Evolutionary conservation across 208 protist species (phyloP).

Genomic region (Strigomonas oncopelti): DNA sequence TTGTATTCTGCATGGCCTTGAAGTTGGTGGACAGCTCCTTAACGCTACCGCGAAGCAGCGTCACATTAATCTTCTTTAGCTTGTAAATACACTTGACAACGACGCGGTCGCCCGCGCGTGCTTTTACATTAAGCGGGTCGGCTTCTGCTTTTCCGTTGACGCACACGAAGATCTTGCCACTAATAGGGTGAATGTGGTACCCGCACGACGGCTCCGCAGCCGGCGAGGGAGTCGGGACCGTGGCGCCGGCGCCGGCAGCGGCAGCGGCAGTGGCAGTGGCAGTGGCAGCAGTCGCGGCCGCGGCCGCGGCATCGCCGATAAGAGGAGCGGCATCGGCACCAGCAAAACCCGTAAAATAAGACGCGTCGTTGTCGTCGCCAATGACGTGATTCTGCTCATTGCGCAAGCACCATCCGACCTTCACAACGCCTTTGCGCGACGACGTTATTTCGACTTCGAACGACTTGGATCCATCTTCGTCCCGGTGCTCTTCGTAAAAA

Average conservation of each 20-base stretch:
- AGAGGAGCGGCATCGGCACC: no score
- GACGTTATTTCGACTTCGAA: constrained; percentile 3
- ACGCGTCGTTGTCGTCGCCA: not conserved
- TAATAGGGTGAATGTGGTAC: constrained; percentile 59
- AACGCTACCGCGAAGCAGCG: constrained; percentile 36
- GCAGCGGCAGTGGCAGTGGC: not conserved
- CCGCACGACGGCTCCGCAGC: constrained; percentile 61
- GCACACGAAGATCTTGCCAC: constrained; percentile 73
- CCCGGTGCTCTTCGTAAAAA: constrained; percentile 56
- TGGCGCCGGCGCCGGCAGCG: not conserved
- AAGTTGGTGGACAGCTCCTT: constrained; percentile 57
- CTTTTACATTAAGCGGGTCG: constrained; percentile 53
- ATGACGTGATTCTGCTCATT: not conserved
- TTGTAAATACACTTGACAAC: constrained; percentile 63
- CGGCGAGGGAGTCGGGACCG: not conserved
- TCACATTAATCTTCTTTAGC: constrained; percentile 52
- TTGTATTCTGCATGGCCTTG: constrained; percentile 36
- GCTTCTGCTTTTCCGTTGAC: constrained; percentile 31
- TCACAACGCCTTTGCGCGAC: constrained; percentile 51
- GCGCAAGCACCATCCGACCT: constrained; percentile 67
- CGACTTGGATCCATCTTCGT: constrained; percentile 25
- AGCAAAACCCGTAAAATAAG: no score
- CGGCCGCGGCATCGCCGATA: no score
- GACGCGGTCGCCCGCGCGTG: constrained; percentile 50
- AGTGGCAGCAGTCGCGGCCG: not conserved